Conservation (phyloP, 768 basidiomycete genomes). For the Sarcodon sp. region DNA sequence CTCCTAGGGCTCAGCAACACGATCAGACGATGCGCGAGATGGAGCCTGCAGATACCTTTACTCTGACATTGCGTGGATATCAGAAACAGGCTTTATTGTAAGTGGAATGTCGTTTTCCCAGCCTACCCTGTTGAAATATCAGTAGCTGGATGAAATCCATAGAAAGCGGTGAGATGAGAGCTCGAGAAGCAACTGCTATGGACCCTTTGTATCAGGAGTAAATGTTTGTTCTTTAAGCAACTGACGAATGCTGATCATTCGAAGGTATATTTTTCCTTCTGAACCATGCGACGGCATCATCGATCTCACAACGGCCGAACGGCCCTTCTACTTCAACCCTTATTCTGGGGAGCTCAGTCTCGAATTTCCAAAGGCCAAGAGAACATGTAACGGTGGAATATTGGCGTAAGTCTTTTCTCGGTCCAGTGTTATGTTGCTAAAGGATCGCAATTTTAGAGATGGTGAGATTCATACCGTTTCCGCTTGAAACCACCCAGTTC, state of each 20-base stretch:
- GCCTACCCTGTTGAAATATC: slow-evolving; percentile 1
- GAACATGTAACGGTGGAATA: slow-evolving; percentile 76
- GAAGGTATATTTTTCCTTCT: slow-evolving; percentile 63
- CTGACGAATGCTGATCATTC: slow-evolving; percentile 1
- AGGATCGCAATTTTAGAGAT: slow-evolving; percentile 14
- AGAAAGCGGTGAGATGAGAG: slow-evolving; percentile 63
- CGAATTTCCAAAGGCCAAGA: slow-evolving; percentile 70
- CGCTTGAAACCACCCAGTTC: slow-evolving; percentile 2
- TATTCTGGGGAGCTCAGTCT: slow-evolving; percentile 86
- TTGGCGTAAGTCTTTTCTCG: slow-evolving; percentile 50
- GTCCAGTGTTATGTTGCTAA: neutral
- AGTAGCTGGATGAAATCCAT: slow-evolving; percentile 84
- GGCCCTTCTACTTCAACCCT: slow-evolving; percentile 78
- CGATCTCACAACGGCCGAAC: slow-evolving; percentile 73
- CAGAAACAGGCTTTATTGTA: slow-evolving; percentile 87
- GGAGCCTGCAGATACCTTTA: slow-evolving; percentile 71
- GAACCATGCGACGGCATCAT: slow-evolving; percentile 47
- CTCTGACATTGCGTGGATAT: slow-evolving; percentile 66
- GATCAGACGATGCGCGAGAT: slow-evolving; percentile 69
- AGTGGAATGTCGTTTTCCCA: slow-evolving; percentile 9
- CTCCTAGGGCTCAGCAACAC: slow-evolving; percentile 65
- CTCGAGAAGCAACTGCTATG: slow-evolving; percentile 59
- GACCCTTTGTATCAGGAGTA: slow-evolving; percentile 95
- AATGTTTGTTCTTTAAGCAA: slow-evolving; percentile 12
- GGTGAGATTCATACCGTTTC: slow-evolving; percentile 13